Evolutionary conservation across 208 protist species (phyloP), one percentile per base, ranked within the genome.

Genomic region (Trypanosomatidae sp.): DNA sequence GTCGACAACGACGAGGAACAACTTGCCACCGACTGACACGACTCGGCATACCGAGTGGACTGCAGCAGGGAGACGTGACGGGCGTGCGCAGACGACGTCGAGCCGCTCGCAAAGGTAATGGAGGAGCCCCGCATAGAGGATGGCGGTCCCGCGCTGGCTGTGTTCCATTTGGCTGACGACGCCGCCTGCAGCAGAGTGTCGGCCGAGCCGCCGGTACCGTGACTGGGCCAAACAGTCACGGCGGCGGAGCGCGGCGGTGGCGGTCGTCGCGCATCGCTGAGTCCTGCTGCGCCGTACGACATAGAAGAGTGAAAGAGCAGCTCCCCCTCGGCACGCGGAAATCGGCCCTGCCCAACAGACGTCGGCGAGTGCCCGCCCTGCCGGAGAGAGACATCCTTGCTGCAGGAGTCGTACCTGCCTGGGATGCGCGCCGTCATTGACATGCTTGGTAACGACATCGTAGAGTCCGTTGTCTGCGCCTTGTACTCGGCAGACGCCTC

Each of bases 361-460:
- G 68, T 36, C 6, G 74, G 73, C 1, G 80, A 81, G 72, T 78
- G 76, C 0, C 72, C 71, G 33, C 75, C 80, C 30, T 74, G 75
- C 7, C 53, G 72, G 7, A 77, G 17, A 3, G 67, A 60, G 15
- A 53, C 43, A n/a, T 77, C 80, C 53, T 75, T 76, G 58, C 64
- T 74, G 65, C 66, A 77, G 28, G 75, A 69, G 19, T 53, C 50
- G 22, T 41, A 65, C 5, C 55, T 59, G 4, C 43, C 70, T 3
- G 71, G 52, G 60, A 83, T 76, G 43, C 68, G 49, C 33, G 79
- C 77, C 44, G 79, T 73, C 33, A 69, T 39, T 3, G 79, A 79
- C 1, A 68, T 62, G 3, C n/a, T 15, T 25, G 41, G 33, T 33
- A 49, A 13, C 13, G 39, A 22, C 22, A 13, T 5, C n/a, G n/a